Percentiles rank a stretch among this genome's conserved stretches.
These are phyloP conservation scores for Cucurbita ficifolia DNA, from an alignment of 306 rosid species.

Conservation along the genomic window DNA sequence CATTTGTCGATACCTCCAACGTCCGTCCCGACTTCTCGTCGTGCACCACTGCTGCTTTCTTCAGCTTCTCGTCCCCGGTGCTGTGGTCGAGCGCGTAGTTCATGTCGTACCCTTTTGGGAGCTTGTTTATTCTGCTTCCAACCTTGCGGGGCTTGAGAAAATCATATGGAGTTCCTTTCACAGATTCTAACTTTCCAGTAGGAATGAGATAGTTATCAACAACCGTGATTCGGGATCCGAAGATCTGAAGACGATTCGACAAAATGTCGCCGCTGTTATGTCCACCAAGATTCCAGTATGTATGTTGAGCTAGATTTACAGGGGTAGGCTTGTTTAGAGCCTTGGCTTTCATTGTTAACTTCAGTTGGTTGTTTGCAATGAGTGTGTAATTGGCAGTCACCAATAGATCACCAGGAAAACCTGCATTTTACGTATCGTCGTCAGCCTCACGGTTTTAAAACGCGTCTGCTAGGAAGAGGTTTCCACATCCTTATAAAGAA, in stretches of 20 bases:
- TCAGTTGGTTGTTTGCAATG: slow-evolving; percentile 23
- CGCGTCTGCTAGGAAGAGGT: too few species aligned
- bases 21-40: slow-evolving; percentile 57
- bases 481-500: too few species aligned
- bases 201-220: slow-evolving; percentile 55
- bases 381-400: slow-evolving; percentile 46
- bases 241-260: slow-evolving; percentile 38
- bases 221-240: slow-evolving; percentile 46
- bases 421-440: slow-evolving; percentile 12
- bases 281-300: slow-evolving; percentile 76
- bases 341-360: slow-evolving; percentile 42
- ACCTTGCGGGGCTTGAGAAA: slow-evolving; percentile 41
- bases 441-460: too few species aligned
- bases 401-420: slow-evolving; percentile 76
- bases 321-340: slow-evolving; percentile 81
- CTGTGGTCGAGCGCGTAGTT: slow-evolving; percentile 53
- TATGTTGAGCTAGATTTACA: slow-evolving; percentile 63
- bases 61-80: slow-evolving; percentile 3
- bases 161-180: slow-evolving; percentile 65
- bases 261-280: slow-evolving; percentile 67
- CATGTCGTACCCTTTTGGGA: slow-evolving; percentile 55
- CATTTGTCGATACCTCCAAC: slow-evolving; percentile 43
- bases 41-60: slow-evolving; percentile 36
- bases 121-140: slow-evolving; percentile 48
- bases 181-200: slow-evolving; percentile 45